Evolutionary conservation across 2,329 filamentous ascomycete species (phyloP).

Genomic region (Aureobasidium melanogenum): DNA sequence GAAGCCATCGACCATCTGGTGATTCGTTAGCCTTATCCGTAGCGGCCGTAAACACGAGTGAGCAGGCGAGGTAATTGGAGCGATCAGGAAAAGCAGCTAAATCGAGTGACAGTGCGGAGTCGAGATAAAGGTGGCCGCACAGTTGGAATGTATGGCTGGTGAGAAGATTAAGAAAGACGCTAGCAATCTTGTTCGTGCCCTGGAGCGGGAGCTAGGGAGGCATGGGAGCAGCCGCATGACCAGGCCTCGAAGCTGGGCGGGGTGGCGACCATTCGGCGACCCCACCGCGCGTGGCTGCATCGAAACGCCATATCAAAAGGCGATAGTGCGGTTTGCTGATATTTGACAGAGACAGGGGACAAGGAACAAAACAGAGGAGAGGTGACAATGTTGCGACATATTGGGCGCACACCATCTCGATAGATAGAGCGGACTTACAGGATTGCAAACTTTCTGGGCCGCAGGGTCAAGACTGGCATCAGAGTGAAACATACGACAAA

Average conservation of each 20-base stretch:
- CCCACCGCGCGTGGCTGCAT: slow-evolving; percentile 10
- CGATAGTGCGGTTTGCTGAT: neutral
- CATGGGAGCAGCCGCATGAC: slow-evolving; percentile 17
- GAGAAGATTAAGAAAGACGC: slow-evolving; percentile 3
- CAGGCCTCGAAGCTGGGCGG: slow-evolving; percentile 11
- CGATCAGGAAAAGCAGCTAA: slow-evolving; percentile 10
- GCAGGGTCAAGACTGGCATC: slow-evolving; percentile 71
- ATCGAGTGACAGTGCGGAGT: slow-evolving; percentile 9
- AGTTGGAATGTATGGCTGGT: slow-evolving; percentile 12
- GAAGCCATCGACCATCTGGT: slow-evolving; percentile 91
- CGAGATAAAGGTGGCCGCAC: slow-evolving; percentile 5
- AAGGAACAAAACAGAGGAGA: neutral
- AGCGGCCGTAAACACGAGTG: slow-evolving; percentile 13
- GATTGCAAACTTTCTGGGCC: slow-evolving; percentile 89
- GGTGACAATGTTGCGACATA: neutral
- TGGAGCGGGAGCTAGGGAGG: slow-evolving; percentile 15
- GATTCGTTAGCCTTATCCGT: slow-evolving; percentile 26
- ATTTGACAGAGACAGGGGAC: neutral
- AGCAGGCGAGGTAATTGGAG: slow-evolving; percentile 1
- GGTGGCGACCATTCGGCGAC: slow-evolving; percentile 6
- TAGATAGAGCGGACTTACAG: slow-evolving; percentile 60
- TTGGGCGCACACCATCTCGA: slow-evolving; percentile 1
- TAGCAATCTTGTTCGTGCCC: slow-evolving; percentile 11
- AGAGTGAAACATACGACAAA: slow-evolving; percentile 90
- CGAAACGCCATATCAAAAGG: slow-evolving; percentile 3